Percentiles rank a stretch among this genome's conserved stretches.
These are phyloP conservation scores for Oidium heveae DNA, from an alignment of 2,329 filamentous ascomycete species.

Conservation along the genomic window DNA sequence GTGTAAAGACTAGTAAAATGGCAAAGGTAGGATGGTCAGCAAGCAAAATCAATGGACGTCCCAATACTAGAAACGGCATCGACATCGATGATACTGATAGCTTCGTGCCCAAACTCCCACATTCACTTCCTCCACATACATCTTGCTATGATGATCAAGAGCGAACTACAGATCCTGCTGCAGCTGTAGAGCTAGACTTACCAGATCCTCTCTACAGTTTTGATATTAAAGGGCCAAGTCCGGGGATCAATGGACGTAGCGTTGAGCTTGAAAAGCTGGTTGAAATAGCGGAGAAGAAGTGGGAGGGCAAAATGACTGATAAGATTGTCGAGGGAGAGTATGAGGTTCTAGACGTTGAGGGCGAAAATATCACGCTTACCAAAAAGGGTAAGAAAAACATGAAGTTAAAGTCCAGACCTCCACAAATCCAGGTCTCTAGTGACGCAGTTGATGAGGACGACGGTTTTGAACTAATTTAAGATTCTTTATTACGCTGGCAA, in stretches of 20 bases:
- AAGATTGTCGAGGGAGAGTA: conserved; percentile 13
- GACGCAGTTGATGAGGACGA: conserved; percentile 11
- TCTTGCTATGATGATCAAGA: no score
- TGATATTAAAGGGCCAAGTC: conserved; percentile 10
- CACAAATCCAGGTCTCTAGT: neutral
- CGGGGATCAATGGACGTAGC: conserved; percentile 5
- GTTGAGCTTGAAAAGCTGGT: conserved; percentile 12
- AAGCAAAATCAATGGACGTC: no score
- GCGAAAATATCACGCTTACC: conserved; percentile 9
- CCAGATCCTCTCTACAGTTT: conserved; percentile 9
- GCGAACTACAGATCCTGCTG: no score
- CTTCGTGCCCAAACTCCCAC: no score
- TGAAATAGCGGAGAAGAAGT: conserved; percentile 13
- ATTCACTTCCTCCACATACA: no score
- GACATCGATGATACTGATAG: no score
- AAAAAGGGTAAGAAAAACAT: conserved; percentile 11
- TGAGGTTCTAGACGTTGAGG: conserved; percentile 13
- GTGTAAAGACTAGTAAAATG: no score
- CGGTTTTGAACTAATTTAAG: conserved; percentile 13
- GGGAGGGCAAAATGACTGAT: conserved; percentile 12
- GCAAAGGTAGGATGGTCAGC: no score
- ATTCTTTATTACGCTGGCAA: no score
- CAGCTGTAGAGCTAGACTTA: no score
- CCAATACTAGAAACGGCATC: no score
- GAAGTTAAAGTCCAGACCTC: conserved; percentile 6